These are phyloP conservation scores for Hawksworthiomyces lignivorus DNA, from an alignment of 2,329 filamentous ascomycete genomes.

Conservation along the genomic window DNA sequence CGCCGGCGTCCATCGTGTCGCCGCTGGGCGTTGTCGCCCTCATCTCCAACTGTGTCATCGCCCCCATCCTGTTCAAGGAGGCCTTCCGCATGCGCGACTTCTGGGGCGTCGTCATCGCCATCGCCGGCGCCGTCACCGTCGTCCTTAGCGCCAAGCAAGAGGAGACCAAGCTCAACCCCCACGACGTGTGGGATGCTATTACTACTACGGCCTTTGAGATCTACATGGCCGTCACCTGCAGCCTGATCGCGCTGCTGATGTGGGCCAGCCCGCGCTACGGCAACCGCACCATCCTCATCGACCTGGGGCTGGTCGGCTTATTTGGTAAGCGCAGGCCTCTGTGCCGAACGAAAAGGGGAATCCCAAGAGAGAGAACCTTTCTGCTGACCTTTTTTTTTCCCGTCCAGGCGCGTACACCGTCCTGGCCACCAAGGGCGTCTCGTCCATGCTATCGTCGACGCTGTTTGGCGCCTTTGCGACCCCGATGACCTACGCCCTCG, in stretches of 20 bases:
- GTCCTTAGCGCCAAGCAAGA: conserved; percentile 84
- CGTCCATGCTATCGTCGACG: conserved; percentile 86
- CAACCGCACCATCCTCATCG: conserved; percentile 79
- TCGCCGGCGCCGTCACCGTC: conserved; percentile 82
- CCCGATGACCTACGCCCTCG: conserved; percentile 81
- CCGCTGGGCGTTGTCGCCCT: conserved; percentile 94
- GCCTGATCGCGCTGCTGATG: conserved; percentile 69
- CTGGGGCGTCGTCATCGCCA: conserved; percentile 78
- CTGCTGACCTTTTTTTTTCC: not conserved
- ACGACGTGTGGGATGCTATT: conserved; percentile 85
- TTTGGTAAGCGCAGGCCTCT: conserved; percentile 86
- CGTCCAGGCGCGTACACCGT: conserved; percentile 82
- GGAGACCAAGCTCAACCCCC: conserved; percentile 83
- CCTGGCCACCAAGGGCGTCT: conserved; percentile 90
- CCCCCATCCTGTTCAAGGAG: conserved; percentile 89
- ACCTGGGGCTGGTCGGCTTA: conserved; percentile 84
- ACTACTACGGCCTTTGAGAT: conserved; percentile 83
- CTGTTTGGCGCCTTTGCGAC: conserved; percentile 85
- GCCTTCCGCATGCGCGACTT: conserved; percentile 77
- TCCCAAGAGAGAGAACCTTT: no score
- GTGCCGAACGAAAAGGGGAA: no score
- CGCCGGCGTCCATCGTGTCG: conserved; percentile 93
- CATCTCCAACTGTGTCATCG: conserved; percentile 94
- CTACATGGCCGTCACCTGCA: conserved; percentile 71
- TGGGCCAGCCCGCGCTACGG: conserved; percentile 78